Conservation (phyloP, 345 rosid genomes). For the Sisymbrium irio region DNA sequence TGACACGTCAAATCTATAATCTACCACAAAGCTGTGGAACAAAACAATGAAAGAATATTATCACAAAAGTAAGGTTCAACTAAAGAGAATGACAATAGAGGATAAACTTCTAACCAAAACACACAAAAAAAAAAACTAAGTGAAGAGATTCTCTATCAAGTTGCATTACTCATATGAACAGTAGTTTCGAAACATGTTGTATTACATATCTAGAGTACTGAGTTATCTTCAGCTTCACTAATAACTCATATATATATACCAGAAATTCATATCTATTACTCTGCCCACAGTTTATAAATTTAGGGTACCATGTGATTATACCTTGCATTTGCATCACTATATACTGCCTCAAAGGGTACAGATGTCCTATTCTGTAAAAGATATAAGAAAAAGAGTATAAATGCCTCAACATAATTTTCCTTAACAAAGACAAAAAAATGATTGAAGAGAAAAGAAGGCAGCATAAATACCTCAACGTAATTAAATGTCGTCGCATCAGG, state of each 20-base stretch:
- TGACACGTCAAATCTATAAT: conserved; percentile 80
- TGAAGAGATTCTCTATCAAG: background rate
- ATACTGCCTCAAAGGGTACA: conserved; percentile 76
- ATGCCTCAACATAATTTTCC: background rate
- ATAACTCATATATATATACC: background rate
- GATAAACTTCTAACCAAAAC: background rate
- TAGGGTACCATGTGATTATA: conserved; percentile 26
- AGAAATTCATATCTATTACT: background rate
- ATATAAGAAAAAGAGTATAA: conserved; percentile 1
- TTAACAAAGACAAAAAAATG: background rate
- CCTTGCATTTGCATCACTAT: conserved; percentile 91
- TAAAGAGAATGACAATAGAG: background rate
- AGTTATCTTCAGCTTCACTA: background rate
- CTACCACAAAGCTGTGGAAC: conserved; percentile 64
- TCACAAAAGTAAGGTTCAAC: conserved; percentile 1
- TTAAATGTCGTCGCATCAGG: conserved; percentile 87
- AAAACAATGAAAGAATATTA: conserved; percentile 15
- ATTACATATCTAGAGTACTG: background rate
- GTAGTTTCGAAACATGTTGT: background rate
- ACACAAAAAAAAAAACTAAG: background rate
- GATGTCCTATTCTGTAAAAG: conserved; percentile 76
- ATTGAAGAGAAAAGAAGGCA: background rate
- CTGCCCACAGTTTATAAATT: background rate
- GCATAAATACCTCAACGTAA: conserved; percentile 74
- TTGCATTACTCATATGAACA: background rate